Evolutionary conservation across 1,139 yeast genomes (phyloP), one percentile per base, ranked within the genome.

Genomic region (Kodamaea fungicola): DNA sequence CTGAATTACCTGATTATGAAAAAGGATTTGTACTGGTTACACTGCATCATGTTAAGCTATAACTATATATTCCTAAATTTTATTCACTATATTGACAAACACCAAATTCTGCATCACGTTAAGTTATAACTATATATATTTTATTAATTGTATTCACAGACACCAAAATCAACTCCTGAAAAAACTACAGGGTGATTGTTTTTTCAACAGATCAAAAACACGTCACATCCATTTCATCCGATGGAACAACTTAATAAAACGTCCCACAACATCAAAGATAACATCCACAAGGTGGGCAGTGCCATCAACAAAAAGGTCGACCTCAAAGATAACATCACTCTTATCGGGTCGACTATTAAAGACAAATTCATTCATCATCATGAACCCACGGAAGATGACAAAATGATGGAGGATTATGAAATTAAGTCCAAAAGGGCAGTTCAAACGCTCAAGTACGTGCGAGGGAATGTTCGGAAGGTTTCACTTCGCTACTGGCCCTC

Each of bases 381-480:
- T 30, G 54, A 51, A 8, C 60, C 48, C 38, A 62, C 56, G 44
- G 47, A 51, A 34, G 80, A 72, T 40, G 78, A 75, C 47, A 71
- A 67, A 33, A 48, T 67, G 26, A 59, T 74, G 6, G 49, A 51
- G 9, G 64, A 63, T 27, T 74, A 74, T 61, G 64, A 69, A 37
- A 65, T 67, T 38, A 79, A 75, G 43, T 47, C 75, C 23, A 59
- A 63, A 37, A 54, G 61, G 8, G 57, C 76, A 1, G 49, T 67
- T 22, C 64, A 65, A 30, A 80, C 78, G 2, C 52, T 76, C 36
- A 65, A 65, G 36, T 75, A 62, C 42, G 44, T 74, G 12, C 49
- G 52, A 9, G 37, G 51, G n/a, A 75, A 73, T 43, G 57, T 64
- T 28, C 57, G 57, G 35, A 55, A 62, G 31, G 50, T 72, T 44